Evolutionary conservation across 2,329 filamentous ascomycete genomes (phyloP).

Genomic region (Penicillium sp.): DNA sequence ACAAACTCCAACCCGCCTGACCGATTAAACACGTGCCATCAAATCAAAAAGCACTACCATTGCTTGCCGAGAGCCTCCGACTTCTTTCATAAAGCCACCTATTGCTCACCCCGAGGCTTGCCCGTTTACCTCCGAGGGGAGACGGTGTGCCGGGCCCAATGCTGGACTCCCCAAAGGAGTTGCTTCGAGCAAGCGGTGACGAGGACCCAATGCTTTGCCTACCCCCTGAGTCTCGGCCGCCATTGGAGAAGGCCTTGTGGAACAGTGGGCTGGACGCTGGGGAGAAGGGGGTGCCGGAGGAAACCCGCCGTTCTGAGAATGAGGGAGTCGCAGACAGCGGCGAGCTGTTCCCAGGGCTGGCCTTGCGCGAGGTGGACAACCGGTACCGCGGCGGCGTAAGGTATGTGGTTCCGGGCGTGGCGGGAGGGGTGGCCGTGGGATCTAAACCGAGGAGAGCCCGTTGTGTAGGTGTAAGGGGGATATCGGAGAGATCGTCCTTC

Average conservation of each 20-base stretch:
- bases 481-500: conserved; percentile 78
- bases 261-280: conserved; percentile 58
- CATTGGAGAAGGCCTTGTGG: conserved; percentile 61
- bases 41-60: conserved; percentile 35
- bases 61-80: conserved; percentile 38
- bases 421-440: conserved; percentile 61
- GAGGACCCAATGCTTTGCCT: conserved; percentile 54
- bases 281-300: conserved; percentile 53
- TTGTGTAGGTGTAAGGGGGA: conserved; percentile 86
- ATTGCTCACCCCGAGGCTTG: conserved; percentile 77
- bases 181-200: conserved; percentile 41
- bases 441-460: conserved; percentile 78
- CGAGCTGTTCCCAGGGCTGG: conserved; percentile 40
- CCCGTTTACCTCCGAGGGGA: conserved; percentile 62
- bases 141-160: conserved; percentile 64
- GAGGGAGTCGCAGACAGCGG: conserved; percentile 40
- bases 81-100: conserved; percentile 94
- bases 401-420: conserved; percentile 67
- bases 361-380: conserved; percentile 60
- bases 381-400: conserved; percentile 85
- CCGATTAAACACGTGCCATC: conserved; percentile 10
- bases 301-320: conserved; percentile 33
- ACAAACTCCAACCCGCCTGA: conserved; percentile 19
- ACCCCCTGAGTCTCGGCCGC: conserved; percentile 33
- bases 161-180: conserved; percentile 47